Conservation (phyloP, 2,329 filamentous ascomycete species). For the Aspergillus fijiensis region DNA sequence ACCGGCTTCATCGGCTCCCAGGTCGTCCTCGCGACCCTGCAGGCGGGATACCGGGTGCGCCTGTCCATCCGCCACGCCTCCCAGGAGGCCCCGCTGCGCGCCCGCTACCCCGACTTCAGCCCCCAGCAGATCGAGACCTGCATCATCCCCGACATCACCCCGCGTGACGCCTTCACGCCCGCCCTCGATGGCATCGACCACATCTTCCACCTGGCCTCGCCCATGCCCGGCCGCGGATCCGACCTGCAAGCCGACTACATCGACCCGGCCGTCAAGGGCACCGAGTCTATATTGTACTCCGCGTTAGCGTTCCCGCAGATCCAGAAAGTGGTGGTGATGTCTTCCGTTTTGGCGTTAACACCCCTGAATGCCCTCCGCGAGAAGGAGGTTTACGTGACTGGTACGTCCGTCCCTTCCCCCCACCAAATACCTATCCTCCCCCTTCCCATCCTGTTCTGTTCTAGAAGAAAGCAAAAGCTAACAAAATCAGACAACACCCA, state of each 20-base stretch:
- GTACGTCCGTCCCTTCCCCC: background rate
- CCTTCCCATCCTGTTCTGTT: background rate
- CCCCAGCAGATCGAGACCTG: slow-evolving; percentile 14
- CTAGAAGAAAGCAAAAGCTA: background rate
- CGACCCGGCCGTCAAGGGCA: slow-evolving; percentile 7
- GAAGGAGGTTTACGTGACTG: background rate
- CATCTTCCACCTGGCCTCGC: slow-evolving; percentile 25
- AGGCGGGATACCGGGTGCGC: slow-evolving; percentile 20
- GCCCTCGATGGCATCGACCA: slow-evolving; percentile 18
- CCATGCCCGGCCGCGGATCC: slow-evolving; percentile 9
- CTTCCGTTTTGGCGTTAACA: slow-evolving; percentile 1
- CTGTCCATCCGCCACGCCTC: slow-evolving; percentile 17
- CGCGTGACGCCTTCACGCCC: slow-evolving; percentile 6
- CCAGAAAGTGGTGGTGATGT: slow-evolving; percentile 9
- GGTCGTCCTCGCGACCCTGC: slow-evolving; percentile 12
- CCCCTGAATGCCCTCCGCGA: background rate
- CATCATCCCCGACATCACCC: slow-evolving; percentile 20
- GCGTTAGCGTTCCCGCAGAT: background rate
- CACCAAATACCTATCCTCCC: too few relatives aligned
- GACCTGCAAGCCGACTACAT: slow-evolving; percentile 9
- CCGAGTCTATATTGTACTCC: background rate
- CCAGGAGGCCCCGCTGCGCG: slow-evolving; percentile 14
- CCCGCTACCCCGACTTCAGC: slow-evolving; percentile 7
- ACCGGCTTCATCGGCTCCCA: slow-evolving; percentile 26
- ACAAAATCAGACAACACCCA: background rate